phyloP scores from a whole-genome alignment of 805 yeast species.

The Sugiyamaella boreocaroliniensis region DNA sequence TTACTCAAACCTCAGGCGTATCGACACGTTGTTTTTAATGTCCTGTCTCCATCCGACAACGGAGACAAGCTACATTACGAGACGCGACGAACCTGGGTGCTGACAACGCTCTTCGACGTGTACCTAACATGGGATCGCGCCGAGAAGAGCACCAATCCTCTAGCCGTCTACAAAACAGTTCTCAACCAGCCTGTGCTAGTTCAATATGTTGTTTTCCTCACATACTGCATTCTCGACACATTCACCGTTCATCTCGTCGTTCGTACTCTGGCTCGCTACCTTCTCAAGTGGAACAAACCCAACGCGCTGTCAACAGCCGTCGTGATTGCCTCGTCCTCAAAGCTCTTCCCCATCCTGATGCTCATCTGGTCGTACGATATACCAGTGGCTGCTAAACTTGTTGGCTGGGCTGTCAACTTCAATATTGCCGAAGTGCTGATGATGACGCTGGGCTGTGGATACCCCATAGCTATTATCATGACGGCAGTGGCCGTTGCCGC shows the following conservation, averaged over 20 bases:
- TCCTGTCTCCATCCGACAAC: conserved; percentile 29
- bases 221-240: conserved; percentile 32
- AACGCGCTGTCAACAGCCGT: conserved; percentile 57
- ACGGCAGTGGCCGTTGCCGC: conserved; percentile 22
- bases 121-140: conserved; percentile 89
- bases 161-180: conserved; percentile 9
- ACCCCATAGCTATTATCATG: conserved; percentile 26
- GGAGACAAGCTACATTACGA: conserved; percentile 15
- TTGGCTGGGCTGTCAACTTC: conserved; percentile 53
- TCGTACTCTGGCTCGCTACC: conserved; percentile 30
- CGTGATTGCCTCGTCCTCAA: conserved; percentile 69
- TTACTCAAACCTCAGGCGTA: conserved; percentile 74
- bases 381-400: conserved; percentile 53
- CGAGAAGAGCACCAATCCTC: conserved; percentile 45
- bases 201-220: conserved; percentile 35
- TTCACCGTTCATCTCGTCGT: conserved; percentile 30
- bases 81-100: conserved; percentile 46
- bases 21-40: conserved; percentile 77
- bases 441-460: conserved; percentile 36
- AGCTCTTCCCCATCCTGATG: conserved; percentile 85
- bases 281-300: conserved; percentile 35
- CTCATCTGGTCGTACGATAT: conserved; percentile 95
- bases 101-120: conserved; percentile 75
- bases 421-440: conserved; percentile 60
- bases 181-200: conserved; percentile 26